Percentiles rank a stretch among this genome's conserved stretches.
Conservation (phyloP, 805 yeast species). For the Sugiyamaella smithiae region DNA sequence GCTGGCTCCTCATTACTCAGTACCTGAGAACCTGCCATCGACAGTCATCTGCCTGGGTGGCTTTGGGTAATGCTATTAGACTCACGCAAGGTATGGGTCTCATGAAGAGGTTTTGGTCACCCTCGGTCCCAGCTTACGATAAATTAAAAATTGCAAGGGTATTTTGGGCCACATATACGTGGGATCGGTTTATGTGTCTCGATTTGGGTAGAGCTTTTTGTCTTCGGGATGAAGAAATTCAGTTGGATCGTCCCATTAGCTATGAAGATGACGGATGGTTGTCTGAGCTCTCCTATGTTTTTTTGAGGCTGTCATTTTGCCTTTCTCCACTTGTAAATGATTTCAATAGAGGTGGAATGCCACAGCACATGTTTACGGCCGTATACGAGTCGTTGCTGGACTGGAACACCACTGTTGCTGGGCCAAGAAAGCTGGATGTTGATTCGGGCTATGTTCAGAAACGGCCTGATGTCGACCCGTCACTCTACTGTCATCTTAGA, state of each 20-base stretch:
- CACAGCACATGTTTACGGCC: slow-evolving; percentile 13
- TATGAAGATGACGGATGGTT: slow-evolving; percentile 47
- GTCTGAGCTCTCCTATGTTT: slow-evolving; percentile 34
- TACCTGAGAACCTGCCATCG: slow-evolving; percentile 45
- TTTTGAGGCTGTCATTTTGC: slow-evolving; percentile 17
- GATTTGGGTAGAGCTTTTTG: slow-evolving; percentile 50
- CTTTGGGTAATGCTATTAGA: slow-evolving; percentile 43
- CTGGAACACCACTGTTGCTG: slow-evolving; percentile 26
- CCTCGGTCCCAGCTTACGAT: slow-evolving; percentile 34
- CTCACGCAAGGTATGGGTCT: slow-evolving; percentile 47
- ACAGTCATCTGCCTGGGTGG: slow-evolving; percentile 43
- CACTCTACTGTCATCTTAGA: slow-evolving; percentile 22
- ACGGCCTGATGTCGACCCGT: slow-evolving; percentile 21
- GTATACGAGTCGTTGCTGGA: slow-evolving; percentile 16
- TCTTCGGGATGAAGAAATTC: slow-evolving; percentile 38
- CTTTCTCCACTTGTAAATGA: slow-evolving; percentile 18
- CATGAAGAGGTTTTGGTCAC: slow-evolving; percentile 29
- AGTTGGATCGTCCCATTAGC: slow-evolving; percentile 23
- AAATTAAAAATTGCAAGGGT: slow-evolving; percentile 47
- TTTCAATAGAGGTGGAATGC: slow-evolving; percentile 16
- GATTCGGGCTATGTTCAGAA: slow-evolving; percentile 24
- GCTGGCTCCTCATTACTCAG: slow-evolving; percentile 46
- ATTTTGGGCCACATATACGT: slow-evolving; percentile 53
- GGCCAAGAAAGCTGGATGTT: slow-evolving; percentile 26
- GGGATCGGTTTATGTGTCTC: slow-evolving; percentile 52